Evolutionary conservation across 2,329 filamentous ascomycete species (phyloP), one percentile per base, ranked within the genome.

Genomic region (Ustilaginoidea virens): DNA sequence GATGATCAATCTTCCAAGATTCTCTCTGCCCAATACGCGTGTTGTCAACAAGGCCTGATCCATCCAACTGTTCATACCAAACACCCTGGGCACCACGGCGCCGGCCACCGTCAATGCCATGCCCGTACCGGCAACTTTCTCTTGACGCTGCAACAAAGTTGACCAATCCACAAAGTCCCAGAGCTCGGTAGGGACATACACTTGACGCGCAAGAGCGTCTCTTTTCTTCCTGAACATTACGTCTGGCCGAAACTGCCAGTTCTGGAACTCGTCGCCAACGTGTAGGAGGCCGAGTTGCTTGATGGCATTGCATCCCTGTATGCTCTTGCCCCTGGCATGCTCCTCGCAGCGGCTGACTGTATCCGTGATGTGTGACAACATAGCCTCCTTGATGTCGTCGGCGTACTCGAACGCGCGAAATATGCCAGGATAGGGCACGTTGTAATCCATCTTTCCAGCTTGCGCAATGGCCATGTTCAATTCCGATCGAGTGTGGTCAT

Each of bases 71-170:
- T 80, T 74, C 36, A 85, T 80, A 34, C 86, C 83, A 22, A 98
- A 60, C 45, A 90, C 65, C 27, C 83, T 70, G 27, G 79, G 72
- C 32, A 87, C 83, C 4, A 96, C 63, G 2, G 92, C 82, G 32
- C 83, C 86, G 7, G 80, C 80, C 20, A 93, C 69, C 1, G 90
- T 98, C 46, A 98, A 66, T 5, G 87, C 90, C 78, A 98, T 86
- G 38, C 90, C 80, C 3, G 86, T 92, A 22, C 87, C 83, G 5
- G 87, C 86, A 32, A 92, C 66, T 63, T 96, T 98, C 55, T 98
- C 90, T 50, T 96, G 87, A 30, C 75, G 69, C 46, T 94, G 83
- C 59, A 92, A 67, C 5, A 96, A 57, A 8, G 74, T 80, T 12
- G 74, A 66, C 51, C 85, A 65, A 52, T 98, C 90, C 44, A 98